These are phyloP conservation scores for Exophiala sp. DNA, from an alignment of 2,329 filamentous ascomycete species.

Conservation along the genomic window DNA sequence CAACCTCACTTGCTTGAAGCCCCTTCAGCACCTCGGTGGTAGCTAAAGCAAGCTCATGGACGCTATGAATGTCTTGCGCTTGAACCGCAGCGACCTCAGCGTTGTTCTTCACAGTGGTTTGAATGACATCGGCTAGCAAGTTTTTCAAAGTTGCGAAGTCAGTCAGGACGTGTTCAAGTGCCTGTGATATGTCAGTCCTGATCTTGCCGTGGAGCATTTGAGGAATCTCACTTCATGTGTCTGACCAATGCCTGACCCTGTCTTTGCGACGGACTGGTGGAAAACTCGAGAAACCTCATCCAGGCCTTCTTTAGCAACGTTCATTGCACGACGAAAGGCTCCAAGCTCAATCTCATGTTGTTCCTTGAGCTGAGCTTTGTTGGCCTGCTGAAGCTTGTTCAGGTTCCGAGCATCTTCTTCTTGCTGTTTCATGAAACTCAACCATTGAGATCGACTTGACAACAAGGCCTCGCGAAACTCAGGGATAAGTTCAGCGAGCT, in stretches of 20 bases:
- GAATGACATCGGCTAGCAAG: slow-evolving; percentile 6
- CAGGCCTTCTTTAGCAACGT: slow-evolving; percentile 13
- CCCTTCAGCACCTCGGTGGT: slow-evolving; percentile 13
- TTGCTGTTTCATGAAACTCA: slow-evolving; percentile 18
- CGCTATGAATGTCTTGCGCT: slow-evolving; percentile 12
- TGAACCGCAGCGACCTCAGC: slow-evolving; percentile 17
- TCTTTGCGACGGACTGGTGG: slow-evolving; percentile 9
- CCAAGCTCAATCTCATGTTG: slow-evolving; percentile 11
- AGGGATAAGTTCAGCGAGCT: slow-evolving; percentile 21
- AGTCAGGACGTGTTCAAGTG: slow-evolving; percentile 10
- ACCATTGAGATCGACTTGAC: slow-evolving; percentile 17
- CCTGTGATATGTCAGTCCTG: slow-evolving; percentile 4
- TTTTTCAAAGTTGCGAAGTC: slow-evolving; percentile 16
- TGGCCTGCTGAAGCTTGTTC: slow-evolving; percentile 9
- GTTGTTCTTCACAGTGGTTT: slow-evolving; percentile 7
- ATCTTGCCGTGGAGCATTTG: background rate
- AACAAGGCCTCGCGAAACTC: slow-evolving; percentile 15
- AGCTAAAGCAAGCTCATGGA: slow-evolving; percentile 17
- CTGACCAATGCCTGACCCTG: slow-evolving; percentile 7
- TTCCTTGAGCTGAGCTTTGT: slow-evolving; percentile 11
- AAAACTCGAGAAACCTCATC: slow-evolving; percentile 10
- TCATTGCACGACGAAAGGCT: slow-evolving; percentile 11
- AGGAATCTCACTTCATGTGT: slow-evolving; percentile 13
- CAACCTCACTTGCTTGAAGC: slow-evolving; percentile 7
- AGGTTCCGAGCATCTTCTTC: slow-evolving; percentile 10